A percentile compares a stretch with the other conserved stretches of the same genome.
Conservation (phyloP, 2,329 filamentous ascomycete genomes). For the Xylaria sp. region DNA sequence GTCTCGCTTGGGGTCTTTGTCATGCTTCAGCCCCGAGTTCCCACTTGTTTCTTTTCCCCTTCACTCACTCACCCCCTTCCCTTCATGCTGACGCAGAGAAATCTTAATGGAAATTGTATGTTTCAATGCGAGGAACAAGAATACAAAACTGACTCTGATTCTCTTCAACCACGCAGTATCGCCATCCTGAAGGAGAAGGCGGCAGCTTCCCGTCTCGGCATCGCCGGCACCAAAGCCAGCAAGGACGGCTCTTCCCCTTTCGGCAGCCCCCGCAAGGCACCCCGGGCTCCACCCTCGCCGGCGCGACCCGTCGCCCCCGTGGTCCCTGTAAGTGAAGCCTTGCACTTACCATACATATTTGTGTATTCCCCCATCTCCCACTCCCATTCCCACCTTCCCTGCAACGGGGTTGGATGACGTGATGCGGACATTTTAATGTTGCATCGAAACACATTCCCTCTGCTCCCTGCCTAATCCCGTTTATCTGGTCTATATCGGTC, state of each 20-base stretch:
- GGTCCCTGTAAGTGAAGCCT: constrained; percentile 39
- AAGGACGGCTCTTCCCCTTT: constrained; percentile 36
- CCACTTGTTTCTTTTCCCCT: neutral
- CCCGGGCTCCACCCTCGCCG: constrained; percentile 41
- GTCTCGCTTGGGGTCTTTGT: constrained; percentile 24
- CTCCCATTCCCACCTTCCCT: neutral
- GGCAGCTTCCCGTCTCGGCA: constrained; percentile 60
- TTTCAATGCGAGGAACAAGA: neutral
- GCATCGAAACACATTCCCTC: neutral
- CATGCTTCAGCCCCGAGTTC: constrained; percentile 4
- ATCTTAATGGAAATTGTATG: neutral
- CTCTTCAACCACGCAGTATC: constrained; percentile 52
- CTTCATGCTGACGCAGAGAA: constrained; percentile 1
- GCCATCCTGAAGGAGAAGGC: constrained; percentile 64
- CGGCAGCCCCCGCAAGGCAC: constrained; percentile 44
- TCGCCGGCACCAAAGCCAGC: constrained; percentile 51
- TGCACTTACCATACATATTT: too few species aligned
- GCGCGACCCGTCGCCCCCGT: constrained; percentile 38
- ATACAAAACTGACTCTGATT: constrained; percentile 18
- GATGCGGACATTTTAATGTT: neutral
- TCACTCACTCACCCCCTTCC: neutral
- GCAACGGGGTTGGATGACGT: neutral
- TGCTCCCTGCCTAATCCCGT: neutral
- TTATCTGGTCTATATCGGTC: neutral
- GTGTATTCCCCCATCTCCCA: too few species aligned